Evolutionary conservation across 345 rosid genomes (phyloP).

Genomic region (Aurinia saxatilis): DNA sequence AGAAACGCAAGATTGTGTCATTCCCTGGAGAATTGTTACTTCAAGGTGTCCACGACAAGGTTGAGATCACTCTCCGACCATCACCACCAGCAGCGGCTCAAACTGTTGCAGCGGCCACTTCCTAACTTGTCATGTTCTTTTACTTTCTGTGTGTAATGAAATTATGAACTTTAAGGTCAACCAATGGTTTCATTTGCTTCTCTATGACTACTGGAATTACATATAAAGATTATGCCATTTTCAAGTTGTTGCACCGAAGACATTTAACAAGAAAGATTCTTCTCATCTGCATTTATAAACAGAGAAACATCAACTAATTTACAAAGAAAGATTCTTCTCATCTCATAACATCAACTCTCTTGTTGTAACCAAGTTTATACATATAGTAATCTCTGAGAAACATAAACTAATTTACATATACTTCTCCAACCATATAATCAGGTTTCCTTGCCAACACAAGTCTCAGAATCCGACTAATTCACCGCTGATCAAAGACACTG

Average conservation of each 20-base stretch:
- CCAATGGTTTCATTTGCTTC: background rate
- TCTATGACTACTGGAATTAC: background rate
- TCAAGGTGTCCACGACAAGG: slow-evolving; percentile 94
- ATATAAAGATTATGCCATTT: background rate
- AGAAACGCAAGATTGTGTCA: slow-evolving; percentile 64
- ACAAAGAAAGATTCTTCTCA: too few relatives aligned
- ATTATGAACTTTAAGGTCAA: background rate
- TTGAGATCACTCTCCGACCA: slow-evolving; percentile 68
- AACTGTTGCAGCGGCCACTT: slow-evolving; percentile 10
- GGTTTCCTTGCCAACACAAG: background rate
- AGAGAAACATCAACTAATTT: too few relatives aligned
- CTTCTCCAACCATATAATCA: slow-evolving; percentile 12
- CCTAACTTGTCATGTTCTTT: background rate
- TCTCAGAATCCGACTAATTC: slow-evolving; percentile 3
- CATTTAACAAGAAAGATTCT: background rate
- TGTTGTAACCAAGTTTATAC: background rate
- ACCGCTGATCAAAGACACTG: slow-evolving; percentile 3
- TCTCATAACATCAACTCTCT: slow-evolving; percentile 1
- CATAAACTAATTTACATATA: slow-evolving; percentile 11
- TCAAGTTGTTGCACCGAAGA: background rate
- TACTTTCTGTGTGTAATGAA: background rate
- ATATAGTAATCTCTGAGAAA: background rate
- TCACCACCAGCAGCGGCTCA: slow-evolving; percentile 18
- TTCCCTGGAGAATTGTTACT: slow-evolving; percentile 80
- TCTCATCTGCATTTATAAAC: background rate